Evolutionary conservation across 331 rosid genomes (phyloP).

Genomic region (Malus hybrid): DNA sequence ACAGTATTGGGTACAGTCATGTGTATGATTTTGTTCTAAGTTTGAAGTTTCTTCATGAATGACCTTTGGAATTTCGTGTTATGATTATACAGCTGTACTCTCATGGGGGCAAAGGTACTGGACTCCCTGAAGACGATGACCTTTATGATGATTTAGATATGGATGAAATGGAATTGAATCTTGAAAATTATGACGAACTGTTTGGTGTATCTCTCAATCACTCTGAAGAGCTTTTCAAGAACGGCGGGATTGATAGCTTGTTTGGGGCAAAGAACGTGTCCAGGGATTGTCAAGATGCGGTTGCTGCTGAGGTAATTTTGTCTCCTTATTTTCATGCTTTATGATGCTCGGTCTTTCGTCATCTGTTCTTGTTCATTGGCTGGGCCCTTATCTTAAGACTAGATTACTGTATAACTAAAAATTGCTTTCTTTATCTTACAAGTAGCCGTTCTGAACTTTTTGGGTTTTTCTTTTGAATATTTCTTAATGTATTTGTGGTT

Average conservation of each 20-base stretch:
- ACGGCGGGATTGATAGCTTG: constrained; percentile 92
- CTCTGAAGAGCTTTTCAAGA: constrained; percentile 82
- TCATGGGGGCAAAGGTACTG: constrained; percentile 42
- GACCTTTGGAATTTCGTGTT: constrained; percentile 16
- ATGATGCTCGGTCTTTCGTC: neutral
- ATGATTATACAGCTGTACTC: constrained; percentile 49
- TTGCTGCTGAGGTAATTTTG: constrained; percentile 69
- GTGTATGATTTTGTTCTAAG: neutral
- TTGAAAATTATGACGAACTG: constrained; percentile 86
- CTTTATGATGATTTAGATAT: constrained; percentile 53
- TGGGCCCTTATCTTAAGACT: neutral
- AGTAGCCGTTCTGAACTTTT: neutral
- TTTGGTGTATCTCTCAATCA: constrained; percentile 71
- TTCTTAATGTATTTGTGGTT: constrained; percentile 9
- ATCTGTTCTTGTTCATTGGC: constrained; percentile 3
- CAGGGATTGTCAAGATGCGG: constrained; percentile 54
- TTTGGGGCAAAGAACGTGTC: constrained; percentile 51
- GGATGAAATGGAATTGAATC: constrained; percentile 74
- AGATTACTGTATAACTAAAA: neutral
- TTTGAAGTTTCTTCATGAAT: constrained; percentile 8
- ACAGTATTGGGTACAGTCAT: neutral
- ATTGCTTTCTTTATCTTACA: neutral
- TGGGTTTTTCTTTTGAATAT: neutral
- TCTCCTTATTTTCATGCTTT: neutral
- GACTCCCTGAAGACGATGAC: constrained; percentile 38